Percentiles rank a stretch among this genome's conserved stretches.
Evolutionary conservation across 306 rosid genomes (phyloP).

Genomic region (Glycine tomentella): DNA sequence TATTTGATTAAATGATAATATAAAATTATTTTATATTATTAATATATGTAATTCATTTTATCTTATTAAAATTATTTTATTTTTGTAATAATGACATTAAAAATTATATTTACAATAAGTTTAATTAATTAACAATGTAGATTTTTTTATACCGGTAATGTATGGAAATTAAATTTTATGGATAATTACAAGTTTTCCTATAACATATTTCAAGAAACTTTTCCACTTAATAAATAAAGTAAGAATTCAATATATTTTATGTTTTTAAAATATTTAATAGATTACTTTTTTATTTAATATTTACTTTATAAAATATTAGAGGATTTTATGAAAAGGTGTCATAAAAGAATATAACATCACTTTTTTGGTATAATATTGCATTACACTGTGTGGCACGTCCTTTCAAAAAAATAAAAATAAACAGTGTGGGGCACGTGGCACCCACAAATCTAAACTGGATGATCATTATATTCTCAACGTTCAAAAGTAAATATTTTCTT

Average conservation of each 20-base stretch:
- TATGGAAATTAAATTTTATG: background rate
- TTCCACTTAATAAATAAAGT: background rate
- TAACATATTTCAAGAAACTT: background rate
- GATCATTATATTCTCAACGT: conserved; percentile 57
- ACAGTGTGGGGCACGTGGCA: conserved; percentile 33
- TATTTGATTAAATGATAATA: no score
- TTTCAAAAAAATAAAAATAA: no score
- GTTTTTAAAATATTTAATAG: background rate
- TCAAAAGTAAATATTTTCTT: conserved; percentile 46
- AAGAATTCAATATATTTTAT: background rate
- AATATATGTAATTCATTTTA: no score
- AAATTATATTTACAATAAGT: no score
- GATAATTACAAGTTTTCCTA: background rate
- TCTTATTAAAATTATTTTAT: no score
- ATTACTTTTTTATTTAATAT: background rate
- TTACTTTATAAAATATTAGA: background rate
- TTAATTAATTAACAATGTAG: no score
- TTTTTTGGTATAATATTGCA: background rate
- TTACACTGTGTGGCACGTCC: no score
- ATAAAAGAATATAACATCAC: background rate
- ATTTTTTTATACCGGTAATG: background rate
- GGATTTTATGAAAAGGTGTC: no score
- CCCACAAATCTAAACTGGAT: conserved; percentile 49
- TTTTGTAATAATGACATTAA: no score
- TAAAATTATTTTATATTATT: no score